phyloP scores from a whole-genome alignment of 176 grass and related monocot species.

The Metroxylon sagu region DNA sequence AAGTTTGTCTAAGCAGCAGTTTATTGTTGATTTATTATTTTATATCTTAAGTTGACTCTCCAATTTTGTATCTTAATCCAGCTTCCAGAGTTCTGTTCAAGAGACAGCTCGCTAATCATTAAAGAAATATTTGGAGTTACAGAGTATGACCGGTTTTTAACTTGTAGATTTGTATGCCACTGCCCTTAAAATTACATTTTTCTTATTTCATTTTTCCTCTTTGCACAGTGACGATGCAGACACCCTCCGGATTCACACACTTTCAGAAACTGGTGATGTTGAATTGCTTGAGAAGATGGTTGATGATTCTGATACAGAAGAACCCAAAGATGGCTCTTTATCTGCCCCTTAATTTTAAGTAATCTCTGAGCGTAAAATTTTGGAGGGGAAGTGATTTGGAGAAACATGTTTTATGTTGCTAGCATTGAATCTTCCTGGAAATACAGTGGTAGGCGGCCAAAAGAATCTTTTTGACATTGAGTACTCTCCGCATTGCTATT shows the following conservation, averaged over 20 bases:
- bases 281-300: constrained; percentile 78
- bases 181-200: too few relatives aligned
- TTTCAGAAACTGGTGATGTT: constrained; percentile 58
- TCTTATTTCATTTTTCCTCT: constrained; percentile 7
- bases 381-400: too few relatives aligned
- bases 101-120: constrained; percentile 60
- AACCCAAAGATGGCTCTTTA: constrained; percentile 1
- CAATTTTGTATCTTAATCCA: constrained; percentile 31
- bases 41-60: not conserved
- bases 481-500: too few relatives aligned
- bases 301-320: constrained; percentile 38
- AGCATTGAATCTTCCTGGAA: too few relatives aligned
- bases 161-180: not conserved
- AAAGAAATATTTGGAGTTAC: constrained; percentile 97
- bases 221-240: constrained; percentile 79
- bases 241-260: constrained; percentile 46
- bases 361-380: too few relatives aligned
- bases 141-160: constrained; percentile 45
- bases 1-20: too few relatives aligned
- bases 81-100: constrained; percentile 88
- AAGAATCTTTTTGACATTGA: too few relatives aligned
- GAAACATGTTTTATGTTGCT: too few relatives aligned
- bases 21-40: constrained; percentile 4
- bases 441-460: too few relatives aligned
- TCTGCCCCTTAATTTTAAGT: not conserved